These are phyloP conservation scores for Pseudocercospora cruenta DNA, from an alignment of 2,329 filamentous ascomycete genomes.

Conservation along the genomic window DNA sequence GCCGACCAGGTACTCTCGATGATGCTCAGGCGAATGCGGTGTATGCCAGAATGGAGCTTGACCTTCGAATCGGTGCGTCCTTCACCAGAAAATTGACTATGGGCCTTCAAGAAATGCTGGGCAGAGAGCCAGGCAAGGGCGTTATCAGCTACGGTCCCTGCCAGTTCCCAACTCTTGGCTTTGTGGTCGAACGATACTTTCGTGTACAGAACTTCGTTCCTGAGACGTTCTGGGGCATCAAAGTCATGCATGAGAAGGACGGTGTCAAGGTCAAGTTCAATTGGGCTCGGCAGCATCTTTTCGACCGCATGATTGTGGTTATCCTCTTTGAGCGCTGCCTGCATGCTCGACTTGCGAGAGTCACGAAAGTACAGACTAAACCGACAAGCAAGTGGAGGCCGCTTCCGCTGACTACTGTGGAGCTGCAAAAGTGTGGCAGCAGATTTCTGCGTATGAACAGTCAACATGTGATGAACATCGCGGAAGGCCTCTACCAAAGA, in stretches of 20 bases:
- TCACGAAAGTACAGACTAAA: conserved; percentile 85
- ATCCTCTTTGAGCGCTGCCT: conserved; percentile 88
- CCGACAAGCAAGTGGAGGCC: conserved; percentile 94
- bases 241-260: conserved; percentile 76
- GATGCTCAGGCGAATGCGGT: conserved; percentile 87
- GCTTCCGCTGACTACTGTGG: conserved; percentile 89
- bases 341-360: conserved; percentile 72
- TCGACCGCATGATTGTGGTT: conserved; percentile 79
- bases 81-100: conserved; percentile 89
- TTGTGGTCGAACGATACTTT: conserved; percentile 95
- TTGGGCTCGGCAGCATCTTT: conserved; percentile 81
- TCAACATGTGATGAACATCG: conserved; percentile 83
- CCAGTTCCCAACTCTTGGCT: conserved; percentile 94
- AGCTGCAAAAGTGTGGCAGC: conserved; percentile 93
- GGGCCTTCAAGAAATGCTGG: conserved; percentile 68
- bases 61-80: conserved; percentile 86
- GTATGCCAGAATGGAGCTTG: conserved; percentile 84
- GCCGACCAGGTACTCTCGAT: conserved; percentile 75
- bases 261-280: conserved; percentile 78
- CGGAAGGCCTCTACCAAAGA: conserved; percentile 86
- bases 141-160: conserved; percentile 63
- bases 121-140: conserved; percentile 72
- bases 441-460: conserved; percentile 87
- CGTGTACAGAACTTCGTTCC: conserved; percentile 91
- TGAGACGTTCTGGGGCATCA: conserved; percentile 92